Base-by-base conservation (phyloP, 139 green algal species). In the Medakamo hakoo region DNA sequence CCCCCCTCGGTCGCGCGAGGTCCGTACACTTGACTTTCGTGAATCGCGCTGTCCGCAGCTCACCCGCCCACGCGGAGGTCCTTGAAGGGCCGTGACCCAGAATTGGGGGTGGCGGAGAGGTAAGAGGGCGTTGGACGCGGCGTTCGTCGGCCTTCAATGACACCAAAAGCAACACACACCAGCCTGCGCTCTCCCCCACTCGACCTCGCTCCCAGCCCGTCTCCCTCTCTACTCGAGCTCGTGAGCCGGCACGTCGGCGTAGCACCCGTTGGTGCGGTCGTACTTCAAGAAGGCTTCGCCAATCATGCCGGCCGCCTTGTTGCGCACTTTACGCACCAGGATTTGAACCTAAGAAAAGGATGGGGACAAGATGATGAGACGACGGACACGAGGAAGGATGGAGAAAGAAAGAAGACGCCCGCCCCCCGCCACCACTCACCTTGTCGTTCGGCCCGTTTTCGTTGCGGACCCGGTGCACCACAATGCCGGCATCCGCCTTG, bases 401-500 rank as follows among this genome's bases (percentile, higher is more conserved):
- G 59, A 19, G 3, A 23, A 29, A 27, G 20, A 3, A 55, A 9
- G 1, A 1, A 30, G 23, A 32, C 55, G 22, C 21, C 49, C 3
- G 24, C 3, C 4, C 23, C 27, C 28, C 55, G 19, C 62, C 63
- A 56, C 2, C 29, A 16, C 58, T 1, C 60, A 71, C 67, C 62
- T 65, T 57, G 30, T 48, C 29, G 48, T 71, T 69, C 19, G 31
- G 58, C 22, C 28, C 48, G 3, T 80, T 59, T 1, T 80, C 70
- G 70, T 88, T 77, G 29, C 73, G 70, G 68, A 84, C 82, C 30
- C 90, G 75, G 79, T 98, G 89, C 27, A 98, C 75, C 14, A 96
- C 85, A n/a, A 98, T 83, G 27, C 88, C 92, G 71, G 90, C 90
- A 80, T 98, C 92, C 9, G 81, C 81, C 76, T 98, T 98, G 78